phyloP scores from a whole-genome alignment of 2,329 filamentous ascomycete species.

The Calonectria pseudoreteaudii region DNA sequence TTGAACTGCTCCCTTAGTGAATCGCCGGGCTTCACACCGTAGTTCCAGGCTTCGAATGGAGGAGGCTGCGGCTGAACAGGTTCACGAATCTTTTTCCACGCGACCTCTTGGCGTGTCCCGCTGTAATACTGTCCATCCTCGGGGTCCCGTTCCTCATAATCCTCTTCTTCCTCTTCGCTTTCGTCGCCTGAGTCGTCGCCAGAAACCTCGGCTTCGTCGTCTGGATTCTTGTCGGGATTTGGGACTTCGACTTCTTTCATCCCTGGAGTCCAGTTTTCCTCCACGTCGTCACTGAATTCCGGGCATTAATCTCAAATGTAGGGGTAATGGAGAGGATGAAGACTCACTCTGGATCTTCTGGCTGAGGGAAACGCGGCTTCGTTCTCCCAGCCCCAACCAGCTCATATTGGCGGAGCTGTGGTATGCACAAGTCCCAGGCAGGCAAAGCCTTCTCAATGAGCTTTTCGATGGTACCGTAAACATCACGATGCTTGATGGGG shows the following conservation, averaged over 20 bases:
- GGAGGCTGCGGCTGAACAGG: slow-evolving; percentile 29
- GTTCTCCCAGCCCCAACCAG: slow-evolving; percentile 31
- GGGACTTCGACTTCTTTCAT: not conserved
- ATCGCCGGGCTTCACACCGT: slow-evolving; percentile 17
- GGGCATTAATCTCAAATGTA: slow-evolving; percentile 24
- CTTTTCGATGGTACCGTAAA: slow-evolving; percentile 52
- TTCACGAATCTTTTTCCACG: slow-evolving; percentile 16
- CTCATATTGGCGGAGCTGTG: slow-evolving; percentile 50
- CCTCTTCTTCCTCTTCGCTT: slow-evolving; percentile 26
- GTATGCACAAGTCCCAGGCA: slow-evolving; percentile 62
- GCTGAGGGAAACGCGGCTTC: slow-evolving; percentile 17
- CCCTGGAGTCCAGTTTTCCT: slow-evolving; percentile 10
- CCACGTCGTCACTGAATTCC: not conserved
- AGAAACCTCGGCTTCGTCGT: not conserved
- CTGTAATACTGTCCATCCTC: not conserved
- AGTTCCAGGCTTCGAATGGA: slow-evolving; percentile 52
- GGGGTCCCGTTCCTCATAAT: not conserved
- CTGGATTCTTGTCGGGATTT: slow-evolving; percentile 15
- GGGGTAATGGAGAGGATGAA: slow-evolving; percentile 40
- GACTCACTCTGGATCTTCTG: slow-evolving; percentile 26
- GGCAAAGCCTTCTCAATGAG: slow-evolving; percentile 52
- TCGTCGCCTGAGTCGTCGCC: not conserved
- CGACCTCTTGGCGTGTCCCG: not conserved
- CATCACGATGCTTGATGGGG: slow-evolving; percentile 42
- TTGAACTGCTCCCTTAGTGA: slow-evolving; percentile 23